Evolutionary conservation across 2,329 filamentous ascomycete species (phyloP), one percentile per base, ranked within the genome.

Genomic region (Chaetothyriales sp.): DNA sequence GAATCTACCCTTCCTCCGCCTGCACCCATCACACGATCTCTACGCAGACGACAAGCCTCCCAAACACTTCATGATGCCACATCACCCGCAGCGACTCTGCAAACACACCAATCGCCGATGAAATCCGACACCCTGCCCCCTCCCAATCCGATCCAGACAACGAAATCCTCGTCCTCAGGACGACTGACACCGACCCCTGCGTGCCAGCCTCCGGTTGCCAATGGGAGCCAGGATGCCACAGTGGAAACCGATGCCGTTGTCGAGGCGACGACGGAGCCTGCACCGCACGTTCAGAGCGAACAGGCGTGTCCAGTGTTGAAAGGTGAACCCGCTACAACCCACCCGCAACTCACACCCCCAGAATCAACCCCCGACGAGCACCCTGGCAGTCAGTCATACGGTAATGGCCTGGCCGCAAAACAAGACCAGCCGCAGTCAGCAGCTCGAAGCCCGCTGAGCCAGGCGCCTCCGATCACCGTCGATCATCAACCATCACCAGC

Each of bases 1-100:
- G 74, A 77, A 64, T 64, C 70, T 57, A 75, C 75, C 48, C 68
- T 78, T 43, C 74, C 72, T 54, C 57, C 63, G 39, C 63, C 67
- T 54, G 60, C 65, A 36, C 62, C 66, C 47, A 44, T 59, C 55
- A 47, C 49, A 20, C 50, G 55, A 47, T 49, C 45, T 48, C 50
- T 50, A 49, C 52, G 56, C 44, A 53, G 52, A 48, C 51, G 53
- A 57, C 50, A 56, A 60, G 59, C 60, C 60, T 62, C 48, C 48
- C 55, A 44, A 56, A 45, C 43, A 10, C 18, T 19, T n/a, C 19
- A 26, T 26, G 22, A 26, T 45, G 22, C 8, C 43, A 12, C 22
- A 45, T 20, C 43, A 45, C 43, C 43, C 10, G 19, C 18, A 20
- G 43, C 43, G n/a, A 45, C n/a, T n/a, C 8, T n/a, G 43, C 43